A percentile compares a stretch with the other conserved stretches of the same genome.
These are phyloP conservation scores for Symbiodinium pilosum DNA, from an alignment of 73 alveolate species.

Conservation along the genomic window DNA sequence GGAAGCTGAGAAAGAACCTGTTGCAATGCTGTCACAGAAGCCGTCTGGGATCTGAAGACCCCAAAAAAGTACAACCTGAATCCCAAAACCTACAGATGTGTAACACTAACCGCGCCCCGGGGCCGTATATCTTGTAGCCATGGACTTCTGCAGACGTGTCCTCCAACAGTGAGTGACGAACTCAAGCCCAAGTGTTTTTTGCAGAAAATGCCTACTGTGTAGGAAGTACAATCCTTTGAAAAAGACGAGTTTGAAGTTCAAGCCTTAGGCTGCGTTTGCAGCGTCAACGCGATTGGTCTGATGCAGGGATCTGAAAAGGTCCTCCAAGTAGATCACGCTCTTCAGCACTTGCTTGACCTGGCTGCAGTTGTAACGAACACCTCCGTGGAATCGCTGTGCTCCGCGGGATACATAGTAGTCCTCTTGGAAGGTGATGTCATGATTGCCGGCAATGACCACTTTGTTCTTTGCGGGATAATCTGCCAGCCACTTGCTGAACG, in stretches of 20 bases:
- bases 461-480: slow-evolving; percentile 31
- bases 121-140: slow-evolving; percentile 23
- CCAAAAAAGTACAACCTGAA: too few relatives aligned
- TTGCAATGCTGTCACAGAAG: too few relatives aligned
- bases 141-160: slow-evolving; percentile 28
- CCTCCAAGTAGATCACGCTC: neutral
- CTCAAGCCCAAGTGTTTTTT: too few relatives aligned
- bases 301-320: neutral
- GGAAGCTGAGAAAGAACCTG: too few relatives aligned
- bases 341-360: neutral
- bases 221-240: too few relatives aligned
- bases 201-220: too few relatives aligned
- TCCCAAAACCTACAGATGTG: neutral
- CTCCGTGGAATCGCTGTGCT: slow-evolving; percentile 22
- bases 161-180: neutral
- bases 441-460: slow-evolving; percentile 79
- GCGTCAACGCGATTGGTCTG: too few relatives aligned
- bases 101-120: neutral
- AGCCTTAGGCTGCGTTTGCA: neutral
- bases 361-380: neutral
- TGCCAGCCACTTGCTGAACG: slow-evolving; percentile 39
- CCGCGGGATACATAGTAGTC: slow-evolving; percentile 32
- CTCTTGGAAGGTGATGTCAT: slow-evolving; percentile 58
- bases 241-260: too few relatives aligned
- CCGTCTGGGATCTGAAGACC: too few relatives aligned